Evolutionary conservation across 2,329 filamentous ascomycete species (phyloP).

Genomic region (Trichophaea hybrida): DNA sequence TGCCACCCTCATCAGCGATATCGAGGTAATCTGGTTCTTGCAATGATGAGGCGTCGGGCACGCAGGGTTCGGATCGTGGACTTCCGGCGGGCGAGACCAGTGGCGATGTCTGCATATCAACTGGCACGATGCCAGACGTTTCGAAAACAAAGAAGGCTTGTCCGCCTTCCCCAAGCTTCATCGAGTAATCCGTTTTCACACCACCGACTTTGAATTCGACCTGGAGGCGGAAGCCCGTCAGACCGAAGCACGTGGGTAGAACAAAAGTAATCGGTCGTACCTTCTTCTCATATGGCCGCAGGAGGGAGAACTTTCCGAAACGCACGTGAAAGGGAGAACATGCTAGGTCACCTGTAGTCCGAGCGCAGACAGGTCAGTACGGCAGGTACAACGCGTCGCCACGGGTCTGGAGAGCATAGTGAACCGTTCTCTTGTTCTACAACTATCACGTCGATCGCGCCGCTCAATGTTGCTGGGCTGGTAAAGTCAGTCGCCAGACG

Average conservation of each 20-base stretch:
- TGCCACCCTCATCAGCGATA: constrained; percentile 28
- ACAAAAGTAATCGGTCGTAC: constrained; percentile 26
- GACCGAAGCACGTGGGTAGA: neutral
- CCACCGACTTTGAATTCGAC: constrained; percentile 96
- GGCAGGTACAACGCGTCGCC: neutral
- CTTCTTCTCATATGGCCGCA: constrained; percentile 95
- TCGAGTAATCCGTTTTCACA: constrained; percentile 78
- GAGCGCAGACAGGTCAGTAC: constrained; percentile 10
- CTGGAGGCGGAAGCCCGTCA: constrained; percentile 27
- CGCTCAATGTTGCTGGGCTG: constrained; percentile 75
- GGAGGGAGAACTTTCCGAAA: constrained; percentile 93
- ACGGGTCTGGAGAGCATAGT: neutral
- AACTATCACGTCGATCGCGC: constrained; percentile 96
- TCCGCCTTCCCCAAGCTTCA: constrained; percentile 95
- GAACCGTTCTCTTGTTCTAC: constrained; percentile 88
- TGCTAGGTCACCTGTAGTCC: constrained; percentile 46
- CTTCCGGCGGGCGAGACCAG: constrained; percentile 80
- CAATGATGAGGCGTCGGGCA: constrained; percentile 29
- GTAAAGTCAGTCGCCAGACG: neutral
- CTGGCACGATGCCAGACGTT: constrained; percentile 81
- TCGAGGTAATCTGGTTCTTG: constrained; percentile 40
- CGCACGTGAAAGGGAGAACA: constrained; percentile 98
- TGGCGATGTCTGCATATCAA: constrained; percentile 84
- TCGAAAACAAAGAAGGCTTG: constrained; percentile 99
- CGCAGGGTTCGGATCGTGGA: constrained; percentile 38